phyloP scores from a whole-genome alignment of 2,329 filamentous ascomycete species.

The Colletotrichum siamense region DNA sequence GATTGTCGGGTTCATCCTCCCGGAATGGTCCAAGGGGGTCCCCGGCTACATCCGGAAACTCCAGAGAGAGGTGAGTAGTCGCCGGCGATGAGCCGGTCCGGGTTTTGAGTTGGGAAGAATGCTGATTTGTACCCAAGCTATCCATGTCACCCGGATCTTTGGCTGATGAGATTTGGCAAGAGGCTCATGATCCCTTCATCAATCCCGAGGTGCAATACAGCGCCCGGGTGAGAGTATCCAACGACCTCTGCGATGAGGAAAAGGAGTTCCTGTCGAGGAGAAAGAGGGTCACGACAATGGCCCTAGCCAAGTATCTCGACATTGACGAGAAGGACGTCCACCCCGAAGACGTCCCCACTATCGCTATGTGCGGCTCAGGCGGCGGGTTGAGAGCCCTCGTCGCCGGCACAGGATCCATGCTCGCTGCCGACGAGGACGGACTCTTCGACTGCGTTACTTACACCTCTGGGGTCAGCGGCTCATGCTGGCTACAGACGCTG shows the following conservation, averaged over 20 bases:
- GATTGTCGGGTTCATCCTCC: conserved; percentile 75
- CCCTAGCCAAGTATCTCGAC: conserved; percentile 82
- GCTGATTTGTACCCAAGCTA: conserved; percentile 42
- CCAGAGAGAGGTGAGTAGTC: conserved; percentile 67
- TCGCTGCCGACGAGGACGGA: conserved; percentile 84
- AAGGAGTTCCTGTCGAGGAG: conserved; percentile 74
- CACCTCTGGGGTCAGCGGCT: conserved; percentile 92
- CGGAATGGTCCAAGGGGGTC: conserved; percentile 80
- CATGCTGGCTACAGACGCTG: conserved; percentile 91
- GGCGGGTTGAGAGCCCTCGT: conserved; percentile 90
- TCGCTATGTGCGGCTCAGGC: conserved; percentile 93
- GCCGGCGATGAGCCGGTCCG: neutral
- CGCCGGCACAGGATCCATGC: conserved; percentile 85
- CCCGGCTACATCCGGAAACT: conserved; percentile 82
- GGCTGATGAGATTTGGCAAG: conserved; percentile 91
- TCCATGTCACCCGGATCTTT: conserved; percentile 88
- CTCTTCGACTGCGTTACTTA: conserved; percentile 95
- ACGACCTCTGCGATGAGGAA: conserved; percentile 84
- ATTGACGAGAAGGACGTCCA: conserved; percentile 83
- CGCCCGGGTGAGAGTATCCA: conserved; percentile 81
- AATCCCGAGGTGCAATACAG: conserved; percentile 89
- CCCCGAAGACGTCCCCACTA: conserved; percentile 89
- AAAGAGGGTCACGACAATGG: conserved; percentile 70
- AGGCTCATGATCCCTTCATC: conserved; percentile 81
- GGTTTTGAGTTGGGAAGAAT: neutral